A percentile compares a stretch with the other conserved stretches of the same genome.
These are phyloP conservation scores for Toxicodendron radicans DNA, from an alignment of 345 rosid species.

Conservation along the genomic window DNA sequence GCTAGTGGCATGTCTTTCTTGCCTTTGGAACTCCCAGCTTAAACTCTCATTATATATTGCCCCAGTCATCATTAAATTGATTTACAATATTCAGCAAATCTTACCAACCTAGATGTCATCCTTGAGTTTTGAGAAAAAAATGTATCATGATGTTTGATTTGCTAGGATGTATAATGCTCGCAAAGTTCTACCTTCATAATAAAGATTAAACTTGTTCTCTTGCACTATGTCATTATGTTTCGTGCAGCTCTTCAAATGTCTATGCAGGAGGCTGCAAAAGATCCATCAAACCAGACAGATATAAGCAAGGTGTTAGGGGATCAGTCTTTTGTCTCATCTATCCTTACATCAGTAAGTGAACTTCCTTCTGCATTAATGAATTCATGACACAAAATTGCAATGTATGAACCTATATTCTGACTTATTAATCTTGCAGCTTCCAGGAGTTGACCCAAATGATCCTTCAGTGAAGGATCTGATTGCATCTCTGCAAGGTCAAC, in stretches of 20 bases:
- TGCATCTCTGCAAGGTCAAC: constrained; percentile 61
- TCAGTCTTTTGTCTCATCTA: constrained; percentile 73
- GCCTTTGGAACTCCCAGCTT: background rate
- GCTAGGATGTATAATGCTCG: background rate
- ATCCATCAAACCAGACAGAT: constrained; percentile 34
- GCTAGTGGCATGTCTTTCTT: background rate
- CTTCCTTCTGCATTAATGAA: background rate
- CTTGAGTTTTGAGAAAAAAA: background rate
- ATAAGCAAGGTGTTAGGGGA: constrained; percentile 54
- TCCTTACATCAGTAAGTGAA: constrained; percentile 66
- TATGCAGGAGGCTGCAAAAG: constrained; percentile 46
- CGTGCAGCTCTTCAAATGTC: constrained; percentile 82
- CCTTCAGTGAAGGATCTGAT: constrained; percentile 68
- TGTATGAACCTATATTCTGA: background rate
- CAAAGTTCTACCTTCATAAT: background rate
- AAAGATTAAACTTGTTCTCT: background rate
- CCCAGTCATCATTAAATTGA: background rate
- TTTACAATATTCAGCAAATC: background rate
- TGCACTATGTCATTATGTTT: constrained; percentile 9
- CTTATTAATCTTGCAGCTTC: constrained; percentile 50
- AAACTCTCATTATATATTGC: background rate
- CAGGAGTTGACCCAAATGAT: constrained; percentile 83
- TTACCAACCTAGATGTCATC: background rate
- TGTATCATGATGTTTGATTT: background rate
- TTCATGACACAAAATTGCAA: constrained; percentile 6